Conservation (phyloP, 2,329 filamentous ascomycete species). For the Ilyonectria robusta region DNA sequence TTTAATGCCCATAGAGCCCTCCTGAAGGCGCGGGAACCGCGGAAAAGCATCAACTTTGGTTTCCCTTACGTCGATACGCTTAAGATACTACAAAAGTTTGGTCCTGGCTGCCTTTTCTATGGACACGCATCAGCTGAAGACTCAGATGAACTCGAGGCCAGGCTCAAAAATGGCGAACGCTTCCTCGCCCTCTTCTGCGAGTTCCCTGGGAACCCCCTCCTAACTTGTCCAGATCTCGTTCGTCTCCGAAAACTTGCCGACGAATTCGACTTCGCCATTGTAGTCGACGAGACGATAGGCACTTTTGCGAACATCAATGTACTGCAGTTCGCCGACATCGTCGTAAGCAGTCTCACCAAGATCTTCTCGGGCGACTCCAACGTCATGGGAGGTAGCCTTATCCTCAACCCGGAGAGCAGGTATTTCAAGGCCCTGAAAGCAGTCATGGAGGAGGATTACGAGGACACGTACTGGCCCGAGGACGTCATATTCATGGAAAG, state of each 20-base stretch:
- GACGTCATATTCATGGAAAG: slow-evolving; percentile 95
- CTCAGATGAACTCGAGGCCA: slow-evolving; percentile 84
- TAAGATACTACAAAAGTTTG: slow-evolving; percentile 95
- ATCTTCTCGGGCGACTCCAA: slow-evolving; percentile 98
- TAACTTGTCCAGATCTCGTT: slow-evolving; percentile 85
- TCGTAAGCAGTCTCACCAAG: slow-evolving; percentile 96
- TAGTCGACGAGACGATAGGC: slow-evolving; percentile 96
- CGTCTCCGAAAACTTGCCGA: slow-evolving; percentile 87
- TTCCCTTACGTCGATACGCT: slow-evolving; percentile 98
- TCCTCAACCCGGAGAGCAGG: slow-evolving; percentile 75
- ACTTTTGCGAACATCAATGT: slow-evolving; percentile 98
- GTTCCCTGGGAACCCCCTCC: slow-evolving; percentile 92
- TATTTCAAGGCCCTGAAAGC: slow-evolving; percentile 80
- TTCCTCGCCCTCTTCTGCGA: slow-evolving; percentile 93
- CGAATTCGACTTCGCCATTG: slow-evolving; percentile 87
- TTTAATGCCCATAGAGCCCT: slow-evolving; percentile 88
- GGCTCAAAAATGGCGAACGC: slow-evolving; percentile 79
- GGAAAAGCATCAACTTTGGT: slow-evolving; percentile 91
- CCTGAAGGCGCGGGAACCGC: slow-evolving; percentile 72
- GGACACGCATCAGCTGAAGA: slow-evolving; percentile 84
- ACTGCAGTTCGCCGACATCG: slow-evolving; percentile 88
- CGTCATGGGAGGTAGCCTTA: slow-evolving; percentile 91
- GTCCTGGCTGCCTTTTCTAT: slow-evolving; percentile 90
- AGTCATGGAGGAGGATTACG: slow-evolving; percentile 76
- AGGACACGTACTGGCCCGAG: slow-evolving; percentile 95